Percentiles rank a stretch among this genome's conserved stretches.
phyloP scores from a whole-genome alignment of 495 filamentous ascomycete genomes.

The Chaetomium cochliodes region DNA sequence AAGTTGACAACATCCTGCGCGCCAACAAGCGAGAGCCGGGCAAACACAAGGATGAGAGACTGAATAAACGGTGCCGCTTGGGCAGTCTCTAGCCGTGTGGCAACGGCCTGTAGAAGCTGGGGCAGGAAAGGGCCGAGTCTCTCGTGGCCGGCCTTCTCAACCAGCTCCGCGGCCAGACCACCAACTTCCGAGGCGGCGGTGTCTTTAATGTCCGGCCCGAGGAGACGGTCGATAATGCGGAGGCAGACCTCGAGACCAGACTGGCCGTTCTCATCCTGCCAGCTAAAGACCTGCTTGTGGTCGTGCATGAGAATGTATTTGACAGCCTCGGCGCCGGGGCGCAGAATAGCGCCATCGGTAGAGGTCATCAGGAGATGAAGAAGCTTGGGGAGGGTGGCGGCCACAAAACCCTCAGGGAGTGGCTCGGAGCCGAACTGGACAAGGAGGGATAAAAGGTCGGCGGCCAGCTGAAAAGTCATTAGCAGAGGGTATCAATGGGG shows the following conservation, averaged over 20 bases:
- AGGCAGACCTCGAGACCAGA: conserved; percentile 85
- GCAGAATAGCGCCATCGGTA: conserved; percentile 79
- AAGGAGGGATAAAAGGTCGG: conserved; percentile 77
- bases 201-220: conserved; percentile 78
- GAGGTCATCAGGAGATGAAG: conserved; percentile 75
- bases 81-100: conserved; percentile 77
- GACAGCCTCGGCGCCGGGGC: conserved; percentile 80
- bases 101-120: conserved; percentile 88
- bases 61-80: conserved; percentile 79
- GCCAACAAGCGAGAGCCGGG: conserved; percentile 76
- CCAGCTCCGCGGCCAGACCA: conserved; percentile 87
- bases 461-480: conserved; percentile 60
- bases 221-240: conserved; percentile 88
- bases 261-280: conserved; percentile 71
- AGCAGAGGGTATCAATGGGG: not conserved
- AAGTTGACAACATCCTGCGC: conserved; percentile 91
- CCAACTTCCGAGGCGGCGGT: conserved; percentile 94
- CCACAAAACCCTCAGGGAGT: conserved; percentile 82
- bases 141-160: conserved; percentile 89
- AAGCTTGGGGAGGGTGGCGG: conserved; percentile 80
- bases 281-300: conserved; percentile 79
- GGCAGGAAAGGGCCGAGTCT: conserved; percentile 84
- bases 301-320: conserved; percentile 87
- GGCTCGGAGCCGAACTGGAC: conserved; percentile 78
- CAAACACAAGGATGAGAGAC: conserved; percentile 92